Conservation (phyloP, 164 flowering plant species). For the Liriodendron chinense region DNA sequence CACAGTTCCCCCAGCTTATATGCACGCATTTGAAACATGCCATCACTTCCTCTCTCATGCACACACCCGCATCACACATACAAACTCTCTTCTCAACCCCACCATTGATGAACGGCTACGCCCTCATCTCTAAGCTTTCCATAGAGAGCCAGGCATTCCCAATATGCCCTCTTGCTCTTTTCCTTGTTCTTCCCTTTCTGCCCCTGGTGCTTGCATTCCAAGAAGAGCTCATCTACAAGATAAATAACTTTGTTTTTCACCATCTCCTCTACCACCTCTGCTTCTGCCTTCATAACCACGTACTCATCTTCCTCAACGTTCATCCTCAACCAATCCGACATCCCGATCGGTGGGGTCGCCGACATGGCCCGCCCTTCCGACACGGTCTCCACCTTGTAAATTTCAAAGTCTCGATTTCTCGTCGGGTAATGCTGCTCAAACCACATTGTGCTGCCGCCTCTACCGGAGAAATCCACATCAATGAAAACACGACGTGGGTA, state of each 20-base stretch:
- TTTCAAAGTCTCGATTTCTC: conserved; percentile 46
- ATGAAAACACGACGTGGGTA: conserved; percentile 71
- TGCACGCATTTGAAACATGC: not conserved
- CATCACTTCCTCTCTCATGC: not conserved
- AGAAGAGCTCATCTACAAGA: conserved; percentile 70
- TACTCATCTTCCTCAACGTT: conserved; percentile 65
- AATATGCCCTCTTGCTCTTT: conserved; percentile 59
- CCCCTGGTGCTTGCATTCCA: conserved; percentile 52
- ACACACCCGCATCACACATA: not conserved
- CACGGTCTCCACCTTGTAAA: conserved; percentile 50
- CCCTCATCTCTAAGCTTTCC: conserved; percentile 80
- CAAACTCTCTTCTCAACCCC: conserved; percentile 41
- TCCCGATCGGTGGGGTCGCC: conserved; percentile 16
- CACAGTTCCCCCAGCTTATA: not conserved
- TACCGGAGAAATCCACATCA: conserved; percentile 35
- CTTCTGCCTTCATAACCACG: conserved; percentile 82
- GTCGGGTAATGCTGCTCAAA: conserved; percentile 63
- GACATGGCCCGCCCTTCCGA: conserved; percentile 21
- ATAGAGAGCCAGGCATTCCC: conserved; percentile 83
- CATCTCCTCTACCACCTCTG: conserved; percentile 70
- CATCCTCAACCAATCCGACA: conserved; percentile 65
- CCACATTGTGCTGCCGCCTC: conserved; percentile 35
- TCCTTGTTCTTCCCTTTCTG: conserved; percentile 24
- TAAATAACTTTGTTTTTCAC: conserved; percentile 42
- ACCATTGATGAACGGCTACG: conserved; percentile 92